Evolutionary conservation across 2,329 filamentous ascomycete genomes (phyloP).

Genomic region (Dothideomycetes sp.): DNA sequence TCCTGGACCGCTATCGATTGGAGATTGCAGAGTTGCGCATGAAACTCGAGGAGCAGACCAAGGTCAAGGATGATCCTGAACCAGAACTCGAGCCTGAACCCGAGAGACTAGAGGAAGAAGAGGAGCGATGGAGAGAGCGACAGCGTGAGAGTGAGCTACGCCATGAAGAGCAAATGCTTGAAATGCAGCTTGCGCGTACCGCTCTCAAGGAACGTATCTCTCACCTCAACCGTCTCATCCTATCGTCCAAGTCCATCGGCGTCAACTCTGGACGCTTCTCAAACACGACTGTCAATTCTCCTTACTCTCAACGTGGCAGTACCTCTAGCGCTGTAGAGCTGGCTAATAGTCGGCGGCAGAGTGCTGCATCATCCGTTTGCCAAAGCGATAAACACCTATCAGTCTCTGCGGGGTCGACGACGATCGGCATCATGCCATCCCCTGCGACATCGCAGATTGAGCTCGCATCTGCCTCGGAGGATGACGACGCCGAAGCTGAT

Average conservation of each 20-base stretch:
- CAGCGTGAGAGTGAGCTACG: slow-evolving; percentile 74
- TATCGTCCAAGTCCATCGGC: slow-evolving; percentile 90
- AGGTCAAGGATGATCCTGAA: slow-evolving; percentile 43
- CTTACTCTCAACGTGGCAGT: slow-evolving; percentile 24
- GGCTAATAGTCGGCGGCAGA: slow-evolving; percentile 5
- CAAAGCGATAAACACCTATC: slow-evolving; percentile 12
- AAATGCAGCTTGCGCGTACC: slow-evolving; percentile 94
- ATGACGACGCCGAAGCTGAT: slow-evolving; percentile 43
- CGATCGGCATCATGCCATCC: slow-evolving; percentile 18
- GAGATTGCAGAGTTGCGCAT: slow-evolving; percentile 75
- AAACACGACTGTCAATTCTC: slow-evolving; percentile 29
- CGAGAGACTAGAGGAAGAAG: slow-evolving; percentile 46
- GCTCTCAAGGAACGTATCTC: slow-evolving; percentile 96
- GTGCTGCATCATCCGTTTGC: slow-evolving; percentile 7
- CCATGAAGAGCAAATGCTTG: slow-evolving; percentile 94
- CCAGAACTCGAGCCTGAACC: slow-evolving; percentile 22
- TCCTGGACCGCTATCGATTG: slow-evolving; percentile 86
- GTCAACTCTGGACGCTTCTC: slow-evolving; percentile 70
- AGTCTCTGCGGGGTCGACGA: slow-evolving; percentile 20
- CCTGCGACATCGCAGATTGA: slow-evolving; percentile 17
- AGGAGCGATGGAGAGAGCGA: slow-evolving; percentile 57
- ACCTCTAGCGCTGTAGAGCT: slow-evolving; percentile 22
- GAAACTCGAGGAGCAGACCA: slow-evolving; percentile 73
- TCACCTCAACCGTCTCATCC: slow-evolving; percentile 85
- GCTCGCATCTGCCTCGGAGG: slow-evolving; percentile 22